A percentile compares a stretch with the other conserved stretches of the same genome.
Evolutionary conservation across 495 filamentous ascomycete genomes (phyloP).

Genomic region (Penicillium goetzii): DNA sequence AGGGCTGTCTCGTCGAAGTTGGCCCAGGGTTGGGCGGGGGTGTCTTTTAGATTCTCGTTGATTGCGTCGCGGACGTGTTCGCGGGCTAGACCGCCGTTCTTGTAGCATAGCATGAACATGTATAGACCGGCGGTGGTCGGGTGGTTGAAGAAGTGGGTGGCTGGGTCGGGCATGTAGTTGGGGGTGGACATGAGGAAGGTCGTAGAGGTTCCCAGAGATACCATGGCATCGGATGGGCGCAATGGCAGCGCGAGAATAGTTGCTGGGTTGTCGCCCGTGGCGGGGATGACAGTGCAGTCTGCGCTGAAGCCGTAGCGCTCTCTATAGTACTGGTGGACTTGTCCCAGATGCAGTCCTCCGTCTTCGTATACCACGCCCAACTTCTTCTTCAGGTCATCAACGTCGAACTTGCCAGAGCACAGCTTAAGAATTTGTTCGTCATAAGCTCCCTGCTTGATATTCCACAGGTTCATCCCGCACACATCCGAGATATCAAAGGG

Average conservation of each 20-base stretch:
- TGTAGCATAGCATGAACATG: slow-evolving; percentile 99
- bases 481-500: slow-evolving; percentile 94
- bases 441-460: slow-evolving; percentile 75
- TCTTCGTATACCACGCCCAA: slow-evolving; percentile 80
- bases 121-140: slow-evolving; percentile 79
- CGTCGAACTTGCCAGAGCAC: slow-evolving; percentile 70
- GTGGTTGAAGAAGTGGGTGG: slow-evolving; percentile 89
- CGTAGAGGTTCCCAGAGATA: slow-evolving; percentile 91
- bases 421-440: slow-evolving; percentile 73
- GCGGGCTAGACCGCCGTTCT: slow-evolving; percentile 92
- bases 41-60: slow-evolving; percentile 48
- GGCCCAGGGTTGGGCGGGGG: slow-evolving; percentile 63
- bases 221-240: slow-evolving; percentile 84
- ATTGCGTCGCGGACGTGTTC: slow-evolving; percentile 81
- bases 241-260: slow-evolving; percentile 91
- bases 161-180: slow-evolving; percentile 82
- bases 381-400: slow-evolving; percentile 71
- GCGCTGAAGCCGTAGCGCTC: slow-evolving; percentile 74
- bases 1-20: slow-evolving; percentile 72
- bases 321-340: slow-evolving; percentile 74
- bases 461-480: slow-evolving; percentile 96
- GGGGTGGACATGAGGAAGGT: slow-evolving; percentile 97
- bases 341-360: slow-evolving; percentile 77
- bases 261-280: slow-evolving; percentile 94
- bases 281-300: slow-evolving; percentile 76